Evolutionary conservation across 2,329 filamentous ascomycete species (phyloP), one percentile per base, ranked within the genome.

Genomic region (Colletotrichum zoysiae): DNA sequence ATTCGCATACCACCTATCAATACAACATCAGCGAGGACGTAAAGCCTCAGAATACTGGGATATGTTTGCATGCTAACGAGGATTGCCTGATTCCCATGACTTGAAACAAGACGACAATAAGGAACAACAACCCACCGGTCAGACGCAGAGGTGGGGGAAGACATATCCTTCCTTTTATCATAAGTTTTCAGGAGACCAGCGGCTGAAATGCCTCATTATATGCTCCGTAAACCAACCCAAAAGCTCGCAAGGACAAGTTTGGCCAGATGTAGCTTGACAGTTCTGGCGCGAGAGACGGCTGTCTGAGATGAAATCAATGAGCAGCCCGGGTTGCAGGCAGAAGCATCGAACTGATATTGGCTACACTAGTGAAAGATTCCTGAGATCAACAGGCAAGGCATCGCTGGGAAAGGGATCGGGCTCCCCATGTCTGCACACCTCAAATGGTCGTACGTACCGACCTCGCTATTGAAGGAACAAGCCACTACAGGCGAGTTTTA

Each of bases 401-500:
- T 53, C 44, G 48, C 16, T 58, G 38, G 69, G 58, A 68, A 59
- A 55, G 58, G 69, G 44, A 71, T 59, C 51, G 65, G 62, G 42
- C 35, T 51, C 23, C 33, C n/a, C 65, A 63, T 68, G 58, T 51
- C 56, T 40, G 44, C 38, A 56, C 35, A 44, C 59, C 56, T 46
- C 56, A 64, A 59, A 48, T 63, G 33, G 55, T 33, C 42, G 65
- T 60, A 65, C 42, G 65, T 60, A 65, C 51, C 48, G 59, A 42
- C 53, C 38, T 46, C 63, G 69, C 65, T 60, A 65, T 64, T 55
- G 42, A 64, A 59, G 50, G 42, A 48, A 64, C 51, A 53, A 64
- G 59, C 69, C 65, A 71, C 65, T 71, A 59, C 59, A 69, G 55
- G 38, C 55, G 42, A 69, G 51, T 26, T 59, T 50, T 59, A 64